Conservation (phyloP, 495 filamentous ascomycete genomes). For the Clohesyomyces aquaticus region DNA sequence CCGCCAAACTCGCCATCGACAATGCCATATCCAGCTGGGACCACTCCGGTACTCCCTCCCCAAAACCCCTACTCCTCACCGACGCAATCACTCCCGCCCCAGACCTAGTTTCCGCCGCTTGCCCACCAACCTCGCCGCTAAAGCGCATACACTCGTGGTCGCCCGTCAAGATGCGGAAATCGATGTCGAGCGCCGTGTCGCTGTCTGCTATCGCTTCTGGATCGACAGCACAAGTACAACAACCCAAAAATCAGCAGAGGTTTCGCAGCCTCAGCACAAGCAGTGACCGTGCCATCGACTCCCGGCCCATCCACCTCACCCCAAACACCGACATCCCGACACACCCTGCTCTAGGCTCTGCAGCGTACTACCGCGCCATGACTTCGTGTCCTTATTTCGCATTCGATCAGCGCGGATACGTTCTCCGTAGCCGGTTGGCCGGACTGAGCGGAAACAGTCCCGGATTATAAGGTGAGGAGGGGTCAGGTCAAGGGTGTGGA, state of each 20-base stretch:
- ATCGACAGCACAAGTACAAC: too few relatives aligned
- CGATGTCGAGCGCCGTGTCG: background rate
- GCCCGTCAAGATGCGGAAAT: background rate
- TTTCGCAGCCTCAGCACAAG: background rate
- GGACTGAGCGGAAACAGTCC: background rate
- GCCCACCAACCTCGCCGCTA: too few relatives aligned
- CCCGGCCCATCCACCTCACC: slow-evolving; percentile 2
- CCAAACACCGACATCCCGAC: background rate
- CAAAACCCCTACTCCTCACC: background rate
- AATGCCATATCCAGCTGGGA: background rate
- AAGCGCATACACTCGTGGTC: background rate
- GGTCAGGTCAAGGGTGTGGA: background rate
- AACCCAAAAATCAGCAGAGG: too few relatives aligned
- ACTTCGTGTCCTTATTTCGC: background rate
- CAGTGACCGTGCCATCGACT: background rate
- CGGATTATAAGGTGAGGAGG: background rate
- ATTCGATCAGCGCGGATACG: background rate
- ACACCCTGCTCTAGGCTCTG: background rate
- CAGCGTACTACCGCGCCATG: background rate
- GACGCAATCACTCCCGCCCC: background rate
- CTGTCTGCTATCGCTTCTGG: background rate
- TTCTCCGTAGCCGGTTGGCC: background rate
- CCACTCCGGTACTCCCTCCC: background rate
- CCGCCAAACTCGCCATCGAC: background rate
- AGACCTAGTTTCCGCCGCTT: background rate